These are phyloP conservation scores for Microdochium paspali DNA, from an alignment of 2,329 filamentous ascomycete species.

Conservation along the genomic window DNA sequence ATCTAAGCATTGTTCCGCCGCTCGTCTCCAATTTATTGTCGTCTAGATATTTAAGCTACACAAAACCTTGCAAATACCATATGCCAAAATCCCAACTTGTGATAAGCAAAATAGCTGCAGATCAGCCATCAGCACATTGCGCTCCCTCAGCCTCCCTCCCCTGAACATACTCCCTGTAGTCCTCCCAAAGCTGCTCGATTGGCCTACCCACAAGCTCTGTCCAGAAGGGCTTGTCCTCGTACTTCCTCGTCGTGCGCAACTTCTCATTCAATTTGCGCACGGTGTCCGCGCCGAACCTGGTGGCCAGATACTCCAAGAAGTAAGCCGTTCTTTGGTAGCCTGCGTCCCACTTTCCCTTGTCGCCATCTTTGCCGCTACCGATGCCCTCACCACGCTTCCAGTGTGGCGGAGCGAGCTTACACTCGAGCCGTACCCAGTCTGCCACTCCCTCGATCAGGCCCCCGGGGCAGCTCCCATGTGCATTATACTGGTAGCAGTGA, in stretches of 20 bases:
- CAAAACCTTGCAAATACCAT: too few species aligned
- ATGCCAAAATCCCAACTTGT: too few species aligned
- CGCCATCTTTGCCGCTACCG: constrained; percentile 5
- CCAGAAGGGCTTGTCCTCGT: constrained; percentile 62
- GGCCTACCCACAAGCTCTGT: constrained; percentile 53
- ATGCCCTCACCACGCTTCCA: constrained; percentile 49
- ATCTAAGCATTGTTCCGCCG: too few species aligned
- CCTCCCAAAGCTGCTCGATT: constrained; percentile 63
- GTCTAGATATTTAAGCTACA: too few species aligned
- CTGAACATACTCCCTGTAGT: constrained; percentile 44
- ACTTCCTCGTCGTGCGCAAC: constrained; percentile 45
- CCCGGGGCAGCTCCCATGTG: constrained; percentile 48
- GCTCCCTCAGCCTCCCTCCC: not conserved
- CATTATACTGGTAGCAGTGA: constrained; percentile 86
- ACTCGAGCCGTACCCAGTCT: constrained; percentile 79
- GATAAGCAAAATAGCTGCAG: too few species aligned
- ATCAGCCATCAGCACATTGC: not conserved
- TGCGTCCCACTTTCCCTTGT: constrained; percentile 62
- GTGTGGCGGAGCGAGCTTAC: constrained; percentile 67
- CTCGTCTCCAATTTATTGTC: too few species aligned
- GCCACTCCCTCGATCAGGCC: constrained; percentile 87
- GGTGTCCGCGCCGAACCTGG: constrained; percentile 47
- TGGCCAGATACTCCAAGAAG: constrained; percentile 80
- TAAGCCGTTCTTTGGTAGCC: constrained; percentile 90
- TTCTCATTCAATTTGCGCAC: constrained; percentile 58